Evolutionary conservation across 768 basidiomycete species (phyloP).

Genomic region (Boletus huronensis): DNA sequence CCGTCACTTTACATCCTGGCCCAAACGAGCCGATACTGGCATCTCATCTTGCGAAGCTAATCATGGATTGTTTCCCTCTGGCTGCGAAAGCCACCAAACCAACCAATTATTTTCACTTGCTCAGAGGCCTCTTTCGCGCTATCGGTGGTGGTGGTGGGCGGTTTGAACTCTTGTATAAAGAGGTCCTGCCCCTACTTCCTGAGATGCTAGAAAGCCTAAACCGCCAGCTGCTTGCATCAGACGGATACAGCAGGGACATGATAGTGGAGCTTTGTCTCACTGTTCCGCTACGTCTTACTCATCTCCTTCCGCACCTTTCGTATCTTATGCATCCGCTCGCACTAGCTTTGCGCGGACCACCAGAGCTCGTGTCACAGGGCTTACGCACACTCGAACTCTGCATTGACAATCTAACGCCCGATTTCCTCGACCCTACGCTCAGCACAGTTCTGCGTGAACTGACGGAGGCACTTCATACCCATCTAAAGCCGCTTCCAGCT

Average conservation of each 20-base stretch:
- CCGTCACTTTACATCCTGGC: conserved; percentile 68
- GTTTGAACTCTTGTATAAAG: conserved; percentile 93
- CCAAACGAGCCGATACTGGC: conserved; percentile 92
- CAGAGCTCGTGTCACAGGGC: conserved; percentile 92
- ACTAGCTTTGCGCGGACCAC: conserved; percentile 79
- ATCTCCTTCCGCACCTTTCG: conserved; percentile 89
- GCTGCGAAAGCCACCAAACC: conserved; percentile 91
- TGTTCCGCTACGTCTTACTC: conserved; percentile 91
- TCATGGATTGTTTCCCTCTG: conserved; percentile 95
- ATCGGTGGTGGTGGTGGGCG: conserved; percentile 90
- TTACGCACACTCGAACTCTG: conserved; percentile 96
- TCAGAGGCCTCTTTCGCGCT: conserved; percentile 88
- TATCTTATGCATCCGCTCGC: conserved; percentile 97
- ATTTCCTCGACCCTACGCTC: conserved; percentile 95
- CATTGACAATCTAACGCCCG: conserved; percentile 96
- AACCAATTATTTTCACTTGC: conserved; percentile 87
- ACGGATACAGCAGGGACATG: conserved; percentile 81
- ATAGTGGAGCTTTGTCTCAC: conserved; percentile 97
- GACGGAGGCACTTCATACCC: conserved; percentile 90
- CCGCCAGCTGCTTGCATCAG: conserved; percentile 81
- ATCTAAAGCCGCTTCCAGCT: conserved; percentile 85
- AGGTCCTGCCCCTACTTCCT: conserved; percentile 91
- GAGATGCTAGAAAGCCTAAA: conserved; percentile 97
- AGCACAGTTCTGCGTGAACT: conserved; percentile 89
- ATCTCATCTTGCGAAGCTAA: conserved; percentile 83